Conservation (phyloP, 2,329 filamentous ascomycete genomes). For the Pestalotiopsis sp. region DNA sequence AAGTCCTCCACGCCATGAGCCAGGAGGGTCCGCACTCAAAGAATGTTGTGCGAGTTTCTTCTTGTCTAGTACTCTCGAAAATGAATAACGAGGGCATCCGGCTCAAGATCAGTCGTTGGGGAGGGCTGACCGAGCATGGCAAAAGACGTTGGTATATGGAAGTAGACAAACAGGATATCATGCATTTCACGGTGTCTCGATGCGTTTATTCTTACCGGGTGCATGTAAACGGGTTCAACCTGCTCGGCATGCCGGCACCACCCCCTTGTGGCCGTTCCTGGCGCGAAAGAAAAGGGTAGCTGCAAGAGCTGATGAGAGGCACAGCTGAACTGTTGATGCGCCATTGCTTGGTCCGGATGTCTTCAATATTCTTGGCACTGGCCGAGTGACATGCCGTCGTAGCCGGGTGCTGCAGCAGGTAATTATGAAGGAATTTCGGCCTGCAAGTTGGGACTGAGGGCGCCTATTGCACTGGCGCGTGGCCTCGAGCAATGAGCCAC, state of each 20-base stretch:
- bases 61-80: conserved; percentile 37
- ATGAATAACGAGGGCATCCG: conserved; percentile 24
- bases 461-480: background rate
- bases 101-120: conserved; percentile 40
- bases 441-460: background rate
- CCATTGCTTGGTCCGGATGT: background rate
- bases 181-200: background rate
- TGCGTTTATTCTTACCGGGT: background rate
- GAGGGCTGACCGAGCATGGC: conserved; percentile 39
- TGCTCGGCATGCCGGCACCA: background rate
- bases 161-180: too few species aligned
- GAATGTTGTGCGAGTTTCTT: conserved; percentile 35
- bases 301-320: background rate
- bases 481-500: too few species aligned
- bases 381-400: background rate
- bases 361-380: conserved; percentile 8
- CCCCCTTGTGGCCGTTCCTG: background rate
- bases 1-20: conserved; percentile 34
- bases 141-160: conserved; percentile 29
- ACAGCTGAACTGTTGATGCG: background rate
- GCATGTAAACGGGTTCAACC: too few species aligned
- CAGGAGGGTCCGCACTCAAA: conserved; percentile 43
- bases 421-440: background rate
- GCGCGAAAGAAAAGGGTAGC: background rate
- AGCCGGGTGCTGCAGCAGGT: background rate